A percentile compares a stretch with the other conserved stretches of the same genome.
Evolutionary conservation across 139 green algal genomes (phyloP).

Genomic region (Tetradesmus lagerheimii): DNA sequence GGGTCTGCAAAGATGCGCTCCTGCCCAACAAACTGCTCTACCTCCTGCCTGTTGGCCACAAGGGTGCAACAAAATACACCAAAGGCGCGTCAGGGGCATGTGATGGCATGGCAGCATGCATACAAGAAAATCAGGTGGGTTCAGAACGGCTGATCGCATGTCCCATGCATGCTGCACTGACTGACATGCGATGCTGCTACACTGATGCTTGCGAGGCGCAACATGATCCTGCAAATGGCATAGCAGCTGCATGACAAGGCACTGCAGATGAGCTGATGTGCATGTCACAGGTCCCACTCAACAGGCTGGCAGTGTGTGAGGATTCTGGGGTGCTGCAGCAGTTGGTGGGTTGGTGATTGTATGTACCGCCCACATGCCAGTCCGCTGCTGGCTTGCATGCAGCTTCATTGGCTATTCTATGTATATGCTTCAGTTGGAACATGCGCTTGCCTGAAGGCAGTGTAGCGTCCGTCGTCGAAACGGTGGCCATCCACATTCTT

Average conservation of each 20-base stretch:
- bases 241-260: not conserved
- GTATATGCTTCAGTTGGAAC: not conserved
- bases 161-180: not conserved
- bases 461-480: constrained; percentile 93
- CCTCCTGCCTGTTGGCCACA: constrained; percentile 78
- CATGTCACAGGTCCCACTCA: not conserved
- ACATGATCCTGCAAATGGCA: not conserved
- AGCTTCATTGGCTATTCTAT: not conserved
- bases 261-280: not conserved
- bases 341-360: not conserved
- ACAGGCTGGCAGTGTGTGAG: not conserved
- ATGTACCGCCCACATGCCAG: not conserved
- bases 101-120: not conserved
- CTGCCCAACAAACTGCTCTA: constrained; percentile 86
- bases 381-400: not conserved
- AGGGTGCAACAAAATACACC: not conserved
- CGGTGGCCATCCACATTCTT: constrained; percentile 66
- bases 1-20: constrained; percentile 88
- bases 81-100: no score
- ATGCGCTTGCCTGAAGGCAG: constrained; percentile 68
- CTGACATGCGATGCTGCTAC: not conserved
- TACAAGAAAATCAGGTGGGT: not conserved
- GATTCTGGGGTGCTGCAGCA: not conserved
- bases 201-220: no score
- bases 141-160: not conserved